Evolutionary conservation across 495 filamentous ascomycete genomes (phyloP).

Genomic region (Penicillium dipodomyicola): DNA sequence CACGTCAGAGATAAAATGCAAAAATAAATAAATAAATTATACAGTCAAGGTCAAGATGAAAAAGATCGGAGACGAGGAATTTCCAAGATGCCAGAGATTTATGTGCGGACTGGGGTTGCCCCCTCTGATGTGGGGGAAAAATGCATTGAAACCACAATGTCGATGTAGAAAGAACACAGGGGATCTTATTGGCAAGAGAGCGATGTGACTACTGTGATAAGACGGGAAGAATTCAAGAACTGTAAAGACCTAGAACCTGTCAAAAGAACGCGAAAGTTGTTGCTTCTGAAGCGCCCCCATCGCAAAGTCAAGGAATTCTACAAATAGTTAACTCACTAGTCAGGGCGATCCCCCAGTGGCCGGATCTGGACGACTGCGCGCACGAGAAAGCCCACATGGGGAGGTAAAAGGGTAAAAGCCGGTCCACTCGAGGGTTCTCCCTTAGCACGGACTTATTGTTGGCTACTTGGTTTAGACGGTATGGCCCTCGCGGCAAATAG

Average conservation of each 20-base stretch:
- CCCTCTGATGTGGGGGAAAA: constrained; percentile 23
- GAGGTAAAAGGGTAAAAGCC: neutral
- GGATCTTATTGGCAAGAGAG: constrained; percentile 30
- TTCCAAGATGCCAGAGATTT: constrained; percentile 25
- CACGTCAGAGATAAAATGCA: constrained; percentile 26
- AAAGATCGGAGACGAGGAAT: neutral
- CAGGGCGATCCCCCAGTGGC: neutral
- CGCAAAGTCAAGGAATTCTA: constrained; percentile 14
- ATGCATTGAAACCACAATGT: constrained; percentile 11
- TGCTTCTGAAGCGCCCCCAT: constrained; percentile 15
- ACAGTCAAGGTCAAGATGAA: constrained; percentile 17
- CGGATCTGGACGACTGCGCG: constrained; percentile 6
- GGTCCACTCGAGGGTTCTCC: constrained; percentile 17
- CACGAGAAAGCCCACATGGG: constrained; percentile 23
- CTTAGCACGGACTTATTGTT: constrained; percentile 8
- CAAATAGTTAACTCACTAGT: no score
- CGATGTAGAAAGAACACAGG: constrained; percentile 27
- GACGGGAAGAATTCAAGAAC: constrained; percentile 19
- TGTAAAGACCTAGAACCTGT: constrained; percentile 18
- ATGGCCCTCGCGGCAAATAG: constrained; percentile 19
- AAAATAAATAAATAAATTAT: constrained; percentile 11
- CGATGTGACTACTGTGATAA: constrained; percentile 23
- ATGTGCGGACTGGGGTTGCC: constrained; percentile 24
- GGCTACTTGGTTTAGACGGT: constrained; percentile 5
- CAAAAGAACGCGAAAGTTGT: constrained; percentile 15